phyloP scores from a whole-genome alignment of 192 early-diverging fungal species.

The Umbelopsis vinacea region DNA sequence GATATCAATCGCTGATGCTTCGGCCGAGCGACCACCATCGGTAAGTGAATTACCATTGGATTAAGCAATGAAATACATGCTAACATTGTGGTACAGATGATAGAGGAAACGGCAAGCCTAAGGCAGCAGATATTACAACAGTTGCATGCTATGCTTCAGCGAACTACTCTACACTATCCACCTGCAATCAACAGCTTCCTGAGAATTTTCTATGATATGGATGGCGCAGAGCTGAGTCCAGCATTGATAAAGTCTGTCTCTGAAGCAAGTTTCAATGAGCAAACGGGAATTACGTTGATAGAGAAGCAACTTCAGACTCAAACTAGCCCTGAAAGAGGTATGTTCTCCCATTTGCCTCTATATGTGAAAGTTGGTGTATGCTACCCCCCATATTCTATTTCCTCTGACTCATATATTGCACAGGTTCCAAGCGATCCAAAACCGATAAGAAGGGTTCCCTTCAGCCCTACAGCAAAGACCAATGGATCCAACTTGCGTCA shows the following conservation, averaged over 20 bases:
- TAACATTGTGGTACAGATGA: slow-evolving; percentile 7
- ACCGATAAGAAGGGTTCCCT: background rate
- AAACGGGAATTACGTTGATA: slow-evolving; percentile 53
- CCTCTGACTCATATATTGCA: background rate
- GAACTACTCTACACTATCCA: slow-evolving; percentile 41
- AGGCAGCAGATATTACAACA: slow-evolving; percentile 32
- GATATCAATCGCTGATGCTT: slow-evolving; percentile 38
- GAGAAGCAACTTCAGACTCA: slow-evolving; percentile 48
- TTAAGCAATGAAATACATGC: background rate
- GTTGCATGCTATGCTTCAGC: slow-evolving; percentile 41
- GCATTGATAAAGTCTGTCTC: slow-evolving; percentile 37
- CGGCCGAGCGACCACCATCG: slow-evolving; percentile 31
- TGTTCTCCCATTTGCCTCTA: background rate
- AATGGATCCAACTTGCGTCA: slow-evolving; percentile 65
- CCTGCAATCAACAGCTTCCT: slow-evolving; percentile 56
- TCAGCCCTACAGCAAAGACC: slow-evolving; percentile 21
- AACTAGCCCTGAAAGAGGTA: slow-evolving; percentile 34
- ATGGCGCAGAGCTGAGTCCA: slow-evolving; percentile 36
- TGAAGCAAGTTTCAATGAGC: slow-evolving; percentile 52
- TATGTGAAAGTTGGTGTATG: background rate
- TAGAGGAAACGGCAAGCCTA: slow-evolving; percentile 30
- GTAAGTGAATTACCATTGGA: slow-evolving; percentile 23
- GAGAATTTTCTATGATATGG: slow-evolving; percentile 51
- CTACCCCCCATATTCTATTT: too few relatives aligned
- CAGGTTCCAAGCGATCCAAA: background rate